Percentiles rank a stretch among this genome's conserved stretches.
Evolutionary conservation across 441 rosid genomes (phyloP).

Genomic region (Gossypium davidsonii): DNA sequence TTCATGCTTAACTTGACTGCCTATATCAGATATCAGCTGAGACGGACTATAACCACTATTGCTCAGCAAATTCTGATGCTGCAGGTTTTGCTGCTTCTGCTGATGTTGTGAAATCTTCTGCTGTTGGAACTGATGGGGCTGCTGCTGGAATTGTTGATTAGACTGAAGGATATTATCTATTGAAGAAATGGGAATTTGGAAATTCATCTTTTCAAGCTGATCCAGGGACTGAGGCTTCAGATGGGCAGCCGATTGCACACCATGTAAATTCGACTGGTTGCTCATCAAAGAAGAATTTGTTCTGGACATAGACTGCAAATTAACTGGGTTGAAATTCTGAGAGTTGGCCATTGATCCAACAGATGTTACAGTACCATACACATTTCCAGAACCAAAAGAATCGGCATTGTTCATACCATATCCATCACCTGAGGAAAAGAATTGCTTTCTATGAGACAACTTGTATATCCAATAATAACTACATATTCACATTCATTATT

Average conservation of each 20-base stretch:
- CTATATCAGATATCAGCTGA: conserved; percentile 49
- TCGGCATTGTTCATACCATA: conserved; percentile 59
- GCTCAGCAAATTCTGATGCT: conserved; percentile 49
- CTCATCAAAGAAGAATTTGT: conserved; percentile 44
- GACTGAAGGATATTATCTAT: conserved; percentile 47
- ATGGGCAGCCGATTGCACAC: conserved; percentile 40
- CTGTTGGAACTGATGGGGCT: conserved; percentile 55
- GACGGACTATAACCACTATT: conserved; percentile 55
- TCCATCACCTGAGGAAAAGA: conserved; percentile 67
- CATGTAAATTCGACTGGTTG: conserved; percentile 46
- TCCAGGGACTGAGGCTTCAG: conserved; percentile 41
- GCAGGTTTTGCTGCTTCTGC: conserved; percentile 67
- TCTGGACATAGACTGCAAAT: conserved; percentile 59
- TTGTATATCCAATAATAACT: conserved; percentile 9
- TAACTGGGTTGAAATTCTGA: conserved; percentile 51
- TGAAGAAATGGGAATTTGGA: conserved; percentile 38
- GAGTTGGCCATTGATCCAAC: conserved; percentile 55
- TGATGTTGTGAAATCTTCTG: conserved; percentile 63
- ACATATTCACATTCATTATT: conserved; percentile 4
- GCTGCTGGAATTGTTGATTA: conserved; percentile 77
- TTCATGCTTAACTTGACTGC: conserved; percentile 67
- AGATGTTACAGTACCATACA: conserved; percentile 56
- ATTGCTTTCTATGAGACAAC: conserved; percentile 11
- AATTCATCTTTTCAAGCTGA: conserved; percentile 49
- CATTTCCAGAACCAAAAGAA: conserved; percentile 61